These are phyloP conservation scores for Cystobasidiaceae sp. DNA, from an alignment of 1,284 basidiomycete species.

Conservation along the genomic window DNA sequence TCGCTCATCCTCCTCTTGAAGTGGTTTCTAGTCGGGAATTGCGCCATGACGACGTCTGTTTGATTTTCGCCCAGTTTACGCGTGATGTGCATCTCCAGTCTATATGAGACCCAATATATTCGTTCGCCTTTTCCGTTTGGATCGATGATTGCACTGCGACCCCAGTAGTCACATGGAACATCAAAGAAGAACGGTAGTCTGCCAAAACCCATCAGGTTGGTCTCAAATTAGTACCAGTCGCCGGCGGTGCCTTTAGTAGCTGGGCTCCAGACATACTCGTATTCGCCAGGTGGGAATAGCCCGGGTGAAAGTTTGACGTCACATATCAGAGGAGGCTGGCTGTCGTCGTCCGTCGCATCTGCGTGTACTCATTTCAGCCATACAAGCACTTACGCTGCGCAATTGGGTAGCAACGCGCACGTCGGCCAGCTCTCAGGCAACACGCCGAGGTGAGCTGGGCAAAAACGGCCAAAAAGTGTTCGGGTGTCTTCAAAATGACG, in stretches of 20 bases:
- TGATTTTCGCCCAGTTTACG: background rate
- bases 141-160: conserved; percentile 7
- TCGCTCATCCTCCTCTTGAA: background rate
- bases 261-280: background rate
- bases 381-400: background rate
- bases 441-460: conserved; percentile 6
- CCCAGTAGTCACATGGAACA: conserved; percentile 24
- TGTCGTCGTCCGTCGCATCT: conserved; percentile 1
- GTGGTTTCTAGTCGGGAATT: background rate
- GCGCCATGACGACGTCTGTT: background rate
- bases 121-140: conserved; percentile 5
- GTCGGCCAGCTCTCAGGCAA: no score
- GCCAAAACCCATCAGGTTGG: no score
- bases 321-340: conserved; percentile 1
- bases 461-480: conserved; percentile 10
- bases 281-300: background rate
- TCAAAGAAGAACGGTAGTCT: conserved; percentile 21
- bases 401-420: no score
- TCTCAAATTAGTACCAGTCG: no score
- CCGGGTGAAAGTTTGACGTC: background rate
- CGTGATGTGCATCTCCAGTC: conserved; percentile 1
- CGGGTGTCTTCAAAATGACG: conserved; percentile 10
- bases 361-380: background rate
- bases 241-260: no score
- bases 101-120: background rate